Conservation (phyloP, 345 rosid genomes). For the Eucalyptus viminalis region DNA sequence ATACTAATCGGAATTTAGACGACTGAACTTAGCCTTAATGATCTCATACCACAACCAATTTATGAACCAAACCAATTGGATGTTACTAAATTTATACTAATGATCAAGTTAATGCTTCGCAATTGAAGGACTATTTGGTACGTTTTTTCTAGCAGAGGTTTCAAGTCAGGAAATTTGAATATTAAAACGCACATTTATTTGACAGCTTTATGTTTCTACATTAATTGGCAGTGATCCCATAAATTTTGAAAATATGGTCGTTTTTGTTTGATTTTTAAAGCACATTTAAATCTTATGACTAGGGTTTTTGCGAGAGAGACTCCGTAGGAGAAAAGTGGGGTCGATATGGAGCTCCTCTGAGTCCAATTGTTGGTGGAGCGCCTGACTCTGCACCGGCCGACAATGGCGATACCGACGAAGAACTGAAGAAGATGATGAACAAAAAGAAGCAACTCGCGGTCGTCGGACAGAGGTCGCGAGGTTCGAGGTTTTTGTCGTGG, state of each 20-base stretch:
- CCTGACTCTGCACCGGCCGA: background rate
- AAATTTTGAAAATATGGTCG: background rate
- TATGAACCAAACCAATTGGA: background rate
- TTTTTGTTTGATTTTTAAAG: too few species aligned
- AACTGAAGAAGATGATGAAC: background rate
- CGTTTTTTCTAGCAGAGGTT: background rate
- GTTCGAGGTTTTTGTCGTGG: background rate
- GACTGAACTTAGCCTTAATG: too few species aligned
- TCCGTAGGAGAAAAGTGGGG: background rate
- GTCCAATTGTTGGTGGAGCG: background rate
- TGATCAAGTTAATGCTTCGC: background rate
- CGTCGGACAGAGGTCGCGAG: background rate
- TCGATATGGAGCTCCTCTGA: background rate
- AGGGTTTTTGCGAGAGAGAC: background rate
- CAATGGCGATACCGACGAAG: background rate
- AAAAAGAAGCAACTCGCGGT: background rate
- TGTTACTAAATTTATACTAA: background rate
- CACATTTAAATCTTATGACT: background rate
- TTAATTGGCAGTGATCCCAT: accelerated
- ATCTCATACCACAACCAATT: background rate
- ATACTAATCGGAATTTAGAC: accelerated
- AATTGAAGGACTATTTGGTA: background rate
- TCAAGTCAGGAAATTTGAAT: background rate
- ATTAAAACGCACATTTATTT: background rate
- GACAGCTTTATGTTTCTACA: background rate